These are phyloP conservation scores for Lecanicillium sp. DNA, from an alignment of 2,329 filamentous ascomycete genomes.

Conservation along the genomic window DNA sequence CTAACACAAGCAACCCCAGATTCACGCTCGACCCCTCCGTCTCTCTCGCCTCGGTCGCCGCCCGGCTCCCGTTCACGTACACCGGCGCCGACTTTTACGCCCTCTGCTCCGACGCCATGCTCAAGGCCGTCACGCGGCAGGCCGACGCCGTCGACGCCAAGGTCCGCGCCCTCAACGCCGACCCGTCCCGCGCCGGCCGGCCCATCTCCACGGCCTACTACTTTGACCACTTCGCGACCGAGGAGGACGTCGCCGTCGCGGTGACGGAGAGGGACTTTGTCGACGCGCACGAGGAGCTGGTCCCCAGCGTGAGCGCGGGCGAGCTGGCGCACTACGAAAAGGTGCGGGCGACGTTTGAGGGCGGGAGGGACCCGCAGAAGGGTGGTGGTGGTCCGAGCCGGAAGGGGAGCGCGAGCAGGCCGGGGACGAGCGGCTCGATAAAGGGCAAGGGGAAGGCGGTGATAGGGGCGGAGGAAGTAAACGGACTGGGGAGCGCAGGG, in stretches of 20 bases:
- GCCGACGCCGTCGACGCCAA: slow-evolving; percentile 78
- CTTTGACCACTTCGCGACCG: slow-evolving; percentile 84
- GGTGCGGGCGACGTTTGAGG: slow-evolving; percentile 79
- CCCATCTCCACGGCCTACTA: slow-evolving; percentile 83
- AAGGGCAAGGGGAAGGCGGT: slow-evolving; percentile 30
- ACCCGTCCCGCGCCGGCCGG: slow-evolving; percentile 27
- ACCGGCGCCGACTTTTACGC: slow-evolving; percentile 97
- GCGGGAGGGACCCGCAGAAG: slow-evolving; percentile 36
- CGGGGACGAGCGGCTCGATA: slow-evolving; percentile 17
- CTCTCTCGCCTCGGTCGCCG: slow-evolving; percentile 68
- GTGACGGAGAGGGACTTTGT: slow-evolving; percentile 87
- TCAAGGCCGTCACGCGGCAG: slow-evolving; percentile 93
- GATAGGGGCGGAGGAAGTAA: slow-evolving; percentile 28
- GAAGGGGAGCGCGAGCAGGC: slow-evolving; percentile 26
- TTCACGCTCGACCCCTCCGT: slow-evolving; percentile 79
- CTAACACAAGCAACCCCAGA: slow-evolving; percentile 38
- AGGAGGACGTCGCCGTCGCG: slow-evolving; percentile 77
- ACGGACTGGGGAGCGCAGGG: slow-evolving; percentile 23
- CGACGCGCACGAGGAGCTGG: slow-evolving; percentile 72
- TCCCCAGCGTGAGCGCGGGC: slow-evolving; percentile 89
- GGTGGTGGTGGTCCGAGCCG: slow-evolving; percentile 13
- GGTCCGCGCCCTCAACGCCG: slow-evolving; percentile 62
- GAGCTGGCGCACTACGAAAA: slow-evolving; percentile 87
- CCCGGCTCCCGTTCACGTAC: slow-evolving; percentile 84
- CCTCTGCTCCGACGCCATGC: slow-evolving; percentile 95